Evolutionary conservation across 2,329 filamentous ascomycete genomes (phyloP).

Genomic region (Aaosphaeria arxii): DNA sequence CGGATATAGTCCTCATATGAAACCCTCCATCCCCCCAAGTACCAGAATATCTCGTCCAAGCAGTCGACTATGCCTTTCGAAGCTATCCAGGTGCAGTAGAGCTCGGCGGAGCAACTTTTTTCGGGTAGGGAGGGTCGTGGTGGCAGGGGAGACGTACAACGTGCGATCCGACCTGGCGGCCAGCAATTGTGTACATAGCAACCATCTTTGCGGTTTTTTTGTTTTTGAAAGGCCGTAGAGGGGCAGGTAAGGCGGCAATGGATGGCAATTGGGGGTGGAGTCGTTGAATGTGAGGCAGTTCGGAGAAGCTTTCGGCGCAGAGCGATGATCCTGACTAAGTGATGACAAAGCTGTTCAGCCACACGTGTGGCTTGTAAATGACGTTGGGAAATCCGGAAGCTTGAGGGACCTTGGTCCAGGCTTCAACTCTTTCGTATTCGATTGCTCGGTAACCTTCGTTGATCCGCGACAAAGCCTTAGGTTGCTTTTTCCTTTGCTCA

Average conservation of each 20-base stretch:
- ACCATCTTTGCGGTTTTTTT: conserved; percentile 44
- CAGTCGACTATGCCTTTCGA: too few relatives aligned
- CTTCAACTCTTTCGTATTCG: too few relatives aligned
- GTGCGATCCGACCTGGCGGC: conserved; percentile 55
- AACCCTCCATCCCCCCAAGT: too few relatives aligned
- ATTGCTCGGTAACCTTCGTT: too few relatives aligned
- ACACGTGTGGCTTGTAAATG: conserved; percentile 6
- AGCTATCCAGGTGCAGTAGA: too few relatives aligned
- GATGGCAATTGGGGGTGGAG: conserved; percentile 14
- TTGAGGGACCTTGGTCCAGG: too few relatives aligned
- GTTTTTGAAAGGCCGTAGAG: conserved; percentile 11
- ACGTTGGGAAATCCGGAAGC: too few relatives aligned
- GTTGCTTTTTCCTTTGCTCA: too few relatives aligned
- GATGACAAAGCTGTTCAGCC: conserved; percentile 9
- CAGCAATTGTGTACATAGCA: conserved; percentile 50
- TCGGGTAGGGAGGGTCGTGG: background rate
- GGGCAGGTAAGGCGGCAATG: conserved; percentile 27
- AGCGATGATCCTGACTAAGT: conserved; percentile 4
- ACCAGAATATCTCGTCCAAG: too few relatives aligned
- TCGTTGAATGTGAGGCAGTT: background rate
- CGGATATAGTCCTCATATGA: background rate
- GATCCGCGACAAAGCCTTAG: too few relatives aligned
- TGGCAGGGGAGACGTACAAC: conserved; percentile 40
- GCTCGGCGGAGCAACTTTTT: background rate
- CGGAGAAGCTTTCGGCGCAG: conserved; percentile 8